Evolutionary conservation across 2,329 filamentous ascomycete species (phyloP).

Genomic region (Ophiosphaerella herpotricha): DNA sequence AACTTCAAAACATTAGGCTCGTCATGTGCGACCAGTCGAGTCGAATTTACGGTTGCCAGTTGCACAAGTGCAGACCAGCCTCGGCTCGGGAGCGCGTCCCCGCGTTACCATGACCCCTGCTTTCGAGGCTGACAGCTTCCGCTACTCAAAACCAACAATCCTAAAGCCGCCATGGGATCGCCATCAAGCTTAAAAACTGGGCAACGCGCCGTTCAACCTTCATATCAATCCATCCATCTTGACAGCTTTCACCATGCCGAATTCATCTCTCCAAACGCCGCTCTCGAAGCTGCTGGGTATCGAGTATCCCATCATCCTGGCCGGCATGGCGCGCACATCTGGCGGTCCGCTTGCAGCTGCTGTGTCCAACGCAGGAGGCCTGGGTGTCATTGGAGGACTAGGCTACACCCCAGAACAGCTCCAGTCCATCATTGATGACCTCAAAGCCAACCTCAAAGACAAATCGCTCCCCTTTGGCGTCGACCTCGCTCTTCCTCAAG

Average conservation of each 20-base stretch:
- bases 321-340: constrained; percentile 86
- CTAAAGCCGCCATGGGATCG: constrained; percentile 24
- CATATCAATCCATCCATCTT: constrained; percentile 1
- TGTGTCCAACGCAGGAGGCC: constrained; percentile 79
- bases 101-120: constrained; percentile 21
- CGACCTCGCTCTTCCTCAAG: constrained; percentile 87
- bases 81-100: constrained; percentile 24
- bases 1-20: background rate
- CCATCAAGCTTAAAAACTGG: background rate
- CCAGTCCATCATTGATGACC: constrained; percentile 79
- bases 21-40: constrained; percentile 14
- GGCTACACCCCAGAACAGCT: constrained; percentile 67
- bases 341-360: constrained; percentile 47
- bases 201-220: constrained; percentile 1
- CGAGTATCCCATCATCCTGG: constrained; percentile 85
- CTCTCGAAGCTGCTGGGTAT: constrained; percentile 71
- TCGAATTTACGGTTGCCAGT: constrained; percentile 4
- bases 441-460: constrained; percentile 72
- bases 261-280: constrained; percentile 43
- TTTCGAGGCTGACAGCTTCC: constrained; percentile 14
- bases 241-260: constrained; percentile 31
- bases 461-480: constrained; percentile 83
- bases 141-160: constrained; percentile 33
- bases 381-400: constrained; percentile 62
- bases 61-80: constrained; percentile 9